Conservation (phyloP, 139 green algal genomes). For the Microglena sp. region DNA sequence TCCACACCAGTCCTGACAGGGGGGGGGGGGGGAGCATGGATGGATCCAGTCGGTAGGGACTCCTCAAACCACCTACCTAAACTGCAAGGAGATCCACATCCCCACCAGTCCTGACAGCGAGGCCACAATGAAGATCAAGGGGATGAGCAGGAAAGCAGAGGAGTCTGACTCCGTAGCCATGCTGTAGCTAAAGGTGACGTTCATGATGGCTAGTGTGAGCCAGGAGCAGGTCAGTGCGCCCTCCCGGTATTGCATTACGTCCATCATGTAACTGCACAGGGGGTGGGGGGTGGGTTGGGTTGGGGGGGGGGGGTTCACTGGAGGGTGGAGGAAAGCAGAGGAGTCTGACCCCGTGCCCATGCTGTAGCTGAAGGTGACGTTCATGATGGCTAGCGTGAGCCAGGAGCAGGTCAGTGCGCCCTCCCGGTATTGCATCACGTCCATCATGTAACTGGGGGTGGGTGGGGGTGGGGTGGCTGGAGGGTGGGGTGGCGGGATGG, state of each 20-base stretch:
- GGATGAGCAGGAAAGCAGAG: slow-evolving; percentile 12
- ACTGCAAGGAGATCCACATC: slow-evolving; percentile 85
- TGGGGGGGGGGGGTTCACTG: too few relatives aligned
- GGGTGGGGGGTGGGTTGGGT: too few relatives aligned
- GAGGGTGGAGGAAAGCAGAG: slow-evolving; percentile 10
- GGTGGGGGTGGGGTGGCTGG: too few relatives aligned
- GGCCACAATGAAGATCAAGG: slow-evolving; percentile 11
- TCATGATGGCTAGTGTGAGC: slow-evolving; percentile 54
- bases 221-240: slow-evolving; percentile 67
- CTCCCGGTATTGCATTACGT: slow-evolving; percentile 66
- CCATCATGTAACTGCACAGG: slow-evolving; percentile 71
- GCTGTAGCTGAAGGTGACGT: slow-evolving; percentile 41
- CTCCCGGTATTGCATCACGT: slow-evolving; percentile 66
- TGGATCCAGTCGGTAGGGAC: too few relatives aligned
- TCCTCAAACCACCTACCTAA: slow-evolving; percentile 74
- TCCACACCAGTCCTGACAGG: too few relatives aligned
- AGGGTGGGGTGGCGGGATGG: too few relatives aligned
- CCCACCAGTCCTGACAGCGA: slow-evolving; percentile 10
- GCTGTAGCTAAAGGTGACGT: slow-evolving; percentile 43
- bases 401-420: slow-evolving; percentile 67
- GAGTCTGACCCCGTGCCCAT: neutral
- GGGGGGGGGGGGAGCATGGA: too few relatives aligned
- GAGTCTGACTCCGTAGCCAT: neutral
- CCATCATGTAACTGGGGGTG: slow-evolving; percentile 80
- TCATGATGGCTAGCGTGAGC: slow-evolving; percentile 54